Base-by-base conservation (phyloP, 768 basidiomycete genomes). In the Tylopilus vinaceipallidus region DNA sequence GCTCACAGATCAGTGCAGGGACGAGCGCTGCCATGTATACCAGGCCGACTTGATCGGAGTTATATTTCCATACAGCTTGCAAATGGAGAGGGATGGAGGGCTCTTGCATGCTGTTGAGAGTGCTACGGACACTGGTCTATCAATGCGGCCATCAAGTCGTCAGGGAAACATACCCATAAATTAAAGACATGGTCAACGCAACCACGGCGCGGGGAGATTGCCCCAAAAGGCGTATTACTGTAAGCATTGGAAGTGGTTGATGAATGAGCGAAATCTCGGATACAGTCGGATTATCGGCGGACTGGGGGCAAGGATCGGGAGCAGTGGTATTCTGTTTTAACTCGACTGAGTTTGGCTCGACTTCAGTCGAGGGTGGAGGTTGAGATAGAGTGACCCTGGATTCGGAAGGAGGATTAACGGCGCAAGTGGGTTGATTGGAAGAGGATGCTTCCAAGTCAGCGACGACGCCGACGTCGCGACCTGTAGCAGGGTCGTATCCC, bases 21-120 rank as follows among this genome's bases (percentile, higher is more conserved):
- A 85, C 66, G 22, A 84, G 78, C 9, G 77, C 75, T 8, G 81
- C 85, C 49, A 89, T 68, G 61, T 83, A 84, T 14, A 86, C 75
- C n/a, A 88, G 57, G 8, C 88, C 88, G 10, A 86, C 81, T 61
- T 52, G 68, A 64, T n/a, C 62, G 0, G 82, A 72, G 46, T 73
- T 53, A 34, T 79, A 72, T 5, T 64, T 63, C 77, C 81, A 85
- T 7, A 75, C 52, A 11, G 59, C 59, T 53, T 80, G 75, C 30
- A 84, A 60, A 51, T 79, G 80, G 23, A 84, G 62, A 1, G 83
- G 81, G 32, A 85, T 66, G 6, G 81, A 70, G 14, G 84, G 80
- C 44, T 84, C 84, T 56, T 75, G 74, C 42, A 72, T 72, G 30
- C 71, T 78, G 43, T 71, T 75, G 1, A 78, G 64, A 13, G 81